Evolutionary conservation across 106 monocot species (phyloP).

Genomic region (Triglochin maritima): DNA sequence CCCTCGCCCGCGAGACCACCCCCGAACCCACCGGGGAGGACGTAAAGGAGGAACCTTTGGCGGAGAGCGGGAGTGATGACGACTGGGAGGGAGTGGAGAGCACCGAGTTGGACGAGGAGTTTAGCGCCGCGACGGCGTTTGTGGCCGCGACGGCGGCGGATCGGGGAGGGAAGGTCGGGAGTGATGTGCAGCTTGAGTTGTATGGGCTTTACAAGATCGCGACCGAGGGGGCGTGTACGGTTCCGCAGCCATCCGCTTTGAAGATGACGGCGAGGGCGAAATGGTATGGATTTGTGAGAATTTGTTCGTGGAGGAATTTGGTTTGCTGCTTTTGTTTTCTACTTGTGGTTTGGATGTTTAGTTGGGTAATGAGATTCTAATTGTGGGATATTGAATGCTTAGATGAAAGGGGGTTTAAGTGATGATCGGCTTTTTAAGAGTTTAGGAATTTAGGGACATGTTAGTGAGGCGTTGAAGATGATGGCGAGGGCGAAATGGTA

Average conservation of each 20-base stretch:
- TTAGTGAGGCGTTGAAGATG: constrained; percentile 34
- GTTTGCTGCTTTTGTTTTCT: not conserved
- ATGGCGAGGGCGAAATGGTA: constrained; percentile 96
- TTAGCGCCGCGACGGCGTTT: constrained; percentile 81
- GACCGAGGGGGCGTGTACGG: constrained; percentile 86
- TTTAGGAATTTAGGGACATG: too few species aligned
- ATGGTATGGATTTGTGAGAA: constrained; percentile 35
- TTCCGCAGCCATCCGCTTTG: constrained; percentile 67
- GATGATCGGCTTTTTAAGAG: too few species aligned
- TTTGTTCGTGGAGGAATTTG: not conserved
- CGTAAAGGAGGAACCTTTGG: not conserved
- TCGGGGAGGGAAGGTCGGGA: constrained; percentile 48
- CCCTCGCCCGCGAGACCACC: constrained; percentile 31
- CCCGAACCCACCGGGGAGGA: not conserved
- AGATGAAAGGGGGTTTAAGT: too few species aligned
- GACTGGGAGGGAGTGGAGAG: constrained; percentile 98
- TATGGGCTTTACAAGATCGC: constrained; percentile 97
- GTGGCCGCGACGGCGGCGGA: constrained; percentile 84
- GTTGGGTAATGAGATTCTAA: too few species aligned
- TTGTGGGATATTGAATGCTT: too few species aligned
- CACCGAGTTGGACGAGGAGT: constrained; percentile 86
- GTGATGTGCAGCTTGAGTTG: constrained; percentile 68
- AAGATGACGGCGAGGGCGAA: constrained; percentile 87
- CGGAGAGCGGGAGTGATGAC: constrained; percentile 20
- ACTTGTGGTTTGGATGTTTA: not conserved